A percentile compares a stretch with the other conserved stretches of the same genome.
These are phyloP conservation scores for Chrysoporthe deuterocubensis DNA, from an alignment of 2,329 filamentous ascomycete species.

Conservation along the genomic window DNA sequence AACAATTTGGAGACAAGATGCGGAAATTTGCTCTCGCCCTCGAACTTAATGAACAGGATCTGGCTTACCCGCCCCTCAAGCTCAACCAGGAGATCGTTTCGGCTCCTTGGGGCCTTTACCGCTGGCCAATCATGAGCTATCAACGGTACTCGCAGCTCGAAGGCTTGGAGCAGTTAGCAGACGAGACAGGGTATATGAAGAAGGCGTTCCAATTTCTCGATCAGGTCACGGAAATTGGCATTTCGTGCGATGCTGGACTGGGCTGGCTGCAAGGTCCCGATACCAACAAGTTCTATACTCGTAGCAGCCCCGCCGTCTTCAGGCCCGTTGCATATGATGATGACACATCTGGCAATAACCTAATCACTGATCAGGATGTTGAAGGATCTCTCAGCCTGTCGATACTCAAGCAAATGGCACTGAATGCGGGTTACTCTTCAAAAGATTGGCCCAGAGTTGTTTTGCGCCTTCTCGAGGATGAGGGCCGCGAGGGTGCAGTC, in stretches of 20 bases:
- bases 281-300: slow-evolving; percentile 19
- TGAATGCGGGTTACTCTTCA: slow-evolving; percentile 41
- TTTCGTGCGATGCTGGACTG: slow-evolving; percentile 69
- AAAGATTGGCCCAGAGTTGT: slow-evolving; percentile 40
- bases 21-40: slow-evolving; percentile 69
- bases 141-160: slow-evolving; percentile 63
- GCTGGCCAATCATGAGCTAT: slow-evolving; percentile 65
- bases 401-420: slow-evolving; percentile 43
- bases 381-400: slow-evolving; percentile 18
- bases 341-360: not conserved
- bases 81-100: slow-evolving; percentile 55
- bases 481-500: slow-evolving; percentile 33
- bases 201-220: slow-evolving; percentile 60
- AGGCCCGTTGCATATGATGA: slow-evolving; percentile 13
- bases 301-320: slow-evolving; percentile 22
- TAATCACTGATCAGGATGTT: not conserved
- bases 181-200: slow-evolving; percentile 64
- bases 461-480: slow-evolving; percentile 41
- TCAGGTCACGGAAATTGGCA: slow-evolving; percentile 63
- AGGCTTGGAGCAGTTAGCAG: slow-evolving; percentile 64
- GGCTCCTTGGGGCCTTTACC: slow-evolving; percentile 67
- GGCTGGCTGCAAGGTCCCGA: slow-evolving; percentile 70
- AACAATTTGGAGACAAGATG: slow-evolving; percentile 64
- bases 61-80: slow-evolving; percentile 59
- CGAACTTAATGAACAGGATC: slow-evolving; percentile 62